phyloP scores from a whole-genome alignment of 305 asterid genomes.

The Fraxinus ornus region DNA sequence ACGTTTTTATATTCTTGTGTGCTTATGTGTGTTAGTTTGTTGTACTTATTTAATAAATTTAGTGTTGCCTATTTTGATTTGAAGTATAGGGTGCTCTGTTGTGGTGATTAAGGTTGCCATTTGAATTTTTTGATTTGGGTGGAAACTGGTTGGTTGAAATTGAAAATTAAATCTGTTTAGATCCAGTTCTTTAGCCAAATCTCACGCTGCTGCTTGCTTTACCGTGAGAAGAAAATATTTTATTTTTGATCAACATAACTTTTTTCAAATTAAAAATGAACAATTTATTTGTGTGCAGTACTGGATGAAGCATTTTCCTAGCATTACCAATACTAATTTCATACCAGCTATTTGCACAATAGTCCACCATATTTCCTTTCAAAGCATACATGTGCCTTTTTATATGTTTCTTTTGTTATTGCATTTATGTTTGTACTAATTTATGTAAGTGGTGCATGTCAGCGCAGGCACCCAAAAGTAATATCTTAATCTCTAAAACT shows the following conservation, averaged over 20 bases:
- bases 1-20: background rate
- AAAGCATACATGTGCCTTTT: background rate
- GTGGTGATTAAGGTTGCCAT: background rate
- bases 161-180: background rate
- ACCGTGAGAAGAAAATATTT: background rate
- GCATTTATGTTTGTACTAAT: background rate
- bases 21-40: background rate
- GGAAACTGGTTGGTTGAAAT: background rate
- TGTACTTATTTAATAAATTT: background rate
- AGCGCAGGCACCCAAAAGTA: no score
- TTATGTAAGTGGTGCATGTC: background rate
- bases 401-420: background rate
- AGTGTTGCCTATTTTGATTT: background rate
- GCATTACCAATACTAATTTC: background rate
- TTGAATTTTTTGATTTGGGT: background rate
- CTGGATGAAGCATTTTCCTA: background rate
- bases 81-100: background rate
- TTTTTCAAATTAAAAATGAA: background rate
- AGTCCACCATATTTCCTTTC: background rate
- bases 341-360: background rate
- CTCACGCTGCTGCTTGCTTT: background rate
- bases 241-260: background rate
- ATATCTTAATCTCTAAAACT: no score
- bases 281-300: background rate
- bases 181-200: background rate